Evolutionary conservation across 2,329 filamentous ascomycete genomes (phyloP).

Genomic region (Epichloe gansuensis): DNA sequence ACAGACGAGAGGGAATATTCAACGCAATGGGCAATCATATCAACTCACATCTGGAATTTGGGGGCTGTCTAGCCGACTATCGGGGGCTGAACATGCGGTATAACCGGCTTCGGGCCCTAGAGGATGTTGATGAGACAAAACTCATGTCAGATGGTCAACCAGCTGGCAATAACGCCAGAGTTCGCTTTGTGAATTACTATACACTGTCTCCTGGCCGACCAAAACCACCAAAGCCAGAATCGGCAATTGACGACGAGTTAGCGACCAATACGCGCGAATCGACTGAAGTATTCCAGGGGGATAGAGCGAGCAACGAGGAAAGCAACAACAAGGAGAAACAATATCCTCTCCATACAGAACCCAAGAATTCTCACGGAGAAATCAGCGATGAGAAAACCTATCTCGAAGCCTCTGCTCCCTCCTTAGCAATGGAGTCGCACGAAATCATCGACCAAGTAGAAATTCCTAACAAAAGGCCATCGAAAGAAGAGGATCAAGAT

Average conservation of each 20-base stretch:
- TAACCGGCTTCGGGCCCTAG: conserved; percentile 52
- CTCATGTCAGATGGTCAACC: conserved; percentile 10
- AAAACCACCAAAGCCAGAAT: conserved; percentile 27
- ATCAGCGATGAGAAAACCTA: not conserved
- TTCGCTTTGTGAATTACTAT: conserved; percentile 83
- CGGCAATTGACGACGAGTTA: not conserved
- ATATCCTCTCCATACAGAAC: not conserved
- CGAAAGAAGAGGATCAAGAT: not conserved
- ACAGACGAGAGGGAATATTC: conserved; percentile 54
- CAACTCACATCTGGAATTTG: conserved; percentile 72
- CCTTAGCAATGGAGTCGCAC: not conserved
- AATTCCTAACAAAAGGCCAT: not conserved
- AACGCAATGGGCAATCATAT: conserved; percentile 61
- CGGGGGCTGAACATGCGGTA: conserved; percentile 58
- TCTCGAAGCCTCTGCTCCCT: not conserved
- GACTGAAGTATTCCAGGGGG: not conserved
- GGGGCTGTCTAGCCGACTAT: conserved; percentile 67
- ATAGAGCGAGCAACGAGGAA: not conserved
- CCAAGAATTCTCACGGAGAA: not conserved
- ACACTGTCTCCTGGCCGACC: conserved; percentile 67
- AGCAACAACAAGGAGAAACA: not conserved
- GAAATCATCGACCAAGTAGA: not conserved
- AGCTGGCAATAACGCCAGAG: conserved; percentile 29
- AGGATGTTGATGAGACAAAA: conserved; percentile 50
- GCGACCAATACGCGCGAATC: no score